Evolutionary conservation across 2,329 filamentous ascomycete species (phyloP), one percentile per base, ranked within the genome.

Genomic region (Fusarium sp.): DNA sequence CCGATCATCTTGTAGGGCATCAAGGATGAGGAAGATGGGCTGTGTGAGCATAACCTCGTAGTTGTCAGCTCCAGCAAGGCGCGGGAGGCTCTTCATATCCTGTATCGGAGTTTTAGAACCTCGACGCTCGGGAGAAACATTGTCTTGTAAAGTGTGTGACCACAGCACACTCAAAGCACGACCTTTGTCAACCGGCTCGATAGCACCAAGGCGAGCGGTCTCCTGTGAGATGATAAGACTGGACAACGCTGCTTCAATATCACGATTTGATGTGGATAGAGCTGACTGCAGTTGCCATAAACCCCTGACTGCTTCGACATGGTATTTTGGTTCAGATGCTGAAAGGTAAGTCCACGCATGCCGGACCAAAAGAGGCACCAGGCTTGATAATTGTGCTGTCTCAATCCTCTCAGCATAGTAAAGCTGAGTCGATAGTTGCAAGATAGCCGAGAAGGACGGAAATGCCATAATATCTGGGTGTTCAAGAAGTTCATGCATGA

Each of bases 301-400:
- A 74, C 91, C 92, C 63, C 93, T 90, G 13, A 97, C 93, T 22
- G 94, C 92, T 83, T 99, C 97, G 36, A 99, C 95, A 78, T 98
- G 96, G 74, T 95, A 97, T 78, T 97, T 97, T 1, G 95, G 94
- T 70, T 92, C 91, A 17, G 91, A 87, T n/a, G 93, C 91, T 1
- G 94, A 93, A 42, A 99, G 83, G 76, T 93, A 94, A 9, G 84
- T 81, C 96, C 96, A 99, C 1, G 95, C 87, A 62, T 91, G 88
- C 4, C 85, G 85, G 20, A 96, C 90, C 27, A 98, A 83, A 33
- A 89, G 86, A 25, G 89, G 86, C 9, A 95, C 88, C 13, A 97
- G 82, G 61, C 84, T 86, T 61, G 86, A 91, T 54, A 92, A 78
- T 29, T 90, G 86, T n/a, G 81, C 76, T 9, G 80, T 73, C 12